Conservation (phyloP, 495 filamentous ascomycete genomes). For the Xylaria nigripes region DNA sequence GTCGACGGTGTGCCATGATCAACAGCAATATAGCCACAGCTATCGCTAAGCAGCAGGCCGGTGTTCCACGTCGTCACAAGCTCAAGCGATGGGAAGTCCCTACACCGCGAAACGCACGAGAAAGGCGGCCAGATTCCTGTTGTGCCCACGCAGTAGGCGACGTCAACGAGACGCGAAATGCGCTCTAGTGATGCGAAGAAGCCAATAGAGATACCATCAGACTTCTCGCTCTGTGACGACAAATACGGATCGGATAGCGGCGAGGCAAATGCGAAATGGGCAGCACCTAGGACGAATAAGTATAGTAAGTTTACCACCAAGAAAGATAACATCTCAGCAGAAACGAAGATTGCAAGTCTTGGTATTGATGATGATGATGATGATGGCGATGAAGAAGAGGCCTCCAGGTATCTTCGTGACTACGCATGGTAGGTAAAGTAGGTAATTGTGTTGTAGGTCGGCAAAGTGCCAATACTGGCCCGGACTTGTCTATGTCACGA, state of each 20-base stretch:
- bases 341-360: background rate
- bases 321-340: constrained; percentile 7
- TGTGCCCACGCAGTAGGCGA: constrained; percentile 88
- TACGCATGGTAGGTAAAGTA: too few relatives aligned
- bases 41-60: constrained; percentile 76
- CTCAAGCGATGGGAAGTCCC: constrained; percentile 69
- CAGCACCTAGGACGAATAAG: constrained; percentile 1
- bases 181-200: constrained; percentile 82
- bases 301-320: background rate
- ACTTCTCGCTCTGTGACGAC: constrained; percentile 6
- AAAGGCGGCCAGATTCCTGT: constrained; percentile 74
- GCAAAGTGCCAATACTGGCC: background rate
- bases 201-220: constrained; percentile 44
- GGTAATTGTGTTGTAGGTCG: background rate
- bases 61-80: constrained; percentile 85
- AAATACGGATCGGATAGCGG: constrained; percentile 14
- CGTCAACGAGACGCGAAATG: constrained; percentile 80
- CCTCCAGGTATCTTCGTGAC: background rate
- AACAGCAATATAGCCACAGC: constrained; percentile 86
- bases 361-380: background rate
- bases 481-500: background rate
- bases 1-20: constrained; percentile 52
- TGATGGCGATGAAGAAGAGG: background rate
- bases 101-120: constrained; percentile 71
- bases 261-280: constrained; percentile 5